phyloP scores from a whole-genome alignment of 2,329 filamentous ascomycete genomes.

The Pleoardoris graminearum region DNA sequence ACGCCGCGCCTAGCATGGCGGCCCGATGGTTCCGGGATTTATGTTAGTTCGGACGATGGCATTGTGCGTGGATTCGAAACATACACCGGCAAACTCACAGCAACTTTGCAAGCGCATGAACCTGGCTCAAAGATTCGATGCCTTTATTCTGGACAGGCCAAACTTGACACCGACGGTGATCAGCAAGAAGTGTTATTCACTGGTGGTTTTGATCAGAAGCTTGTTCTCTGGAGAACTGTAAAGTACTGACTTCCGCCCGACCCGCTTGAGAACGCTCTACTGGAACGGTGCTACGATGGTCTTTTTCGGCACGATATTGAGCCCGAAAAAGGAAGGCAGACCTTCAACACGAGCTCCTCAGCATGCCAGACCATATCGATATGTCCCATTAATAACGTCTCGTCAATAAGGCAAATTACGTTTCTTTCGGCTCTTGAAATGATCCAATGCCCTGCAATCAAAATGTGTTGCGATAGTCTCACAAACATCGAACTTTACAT shows the following conservation, averaged over 20 bases:
- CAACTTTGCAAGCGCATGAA: constrained; percentile 58
- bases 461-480: no score
- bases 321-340: no score
- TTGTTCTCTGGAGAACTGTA: constrained; percentile 58
- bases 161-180: constrained; percentile 24
- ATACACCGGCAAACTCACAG: constrained; percentile 60
- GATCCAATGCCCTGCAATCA: no score
- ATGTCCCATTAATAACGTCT: no score
- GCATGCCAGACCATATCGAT: no score
- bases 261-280: no score
- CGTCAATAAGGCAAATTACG: no score
- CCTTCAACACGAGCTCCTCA: no score
- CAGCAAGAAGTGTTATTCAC: constrained; percentile 59
- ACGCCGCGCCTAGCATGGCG: constrained; percentile 65
- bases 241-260: not conserved
- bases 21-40: constrained; percentile 63
- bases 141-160: constrained; percentile 58
- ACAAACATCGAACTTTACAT: no score
- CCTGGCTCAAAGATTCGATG: constrained; percentile 61
- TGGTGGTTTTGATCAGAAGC: constrained; percentile 65
- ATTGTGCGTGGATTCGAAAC: constrained; percentile 63
- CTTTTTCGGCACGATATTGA: not conserved
- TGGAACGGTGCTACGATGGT: not conserved
- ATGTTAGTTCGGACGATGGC: constrained; percentile 68
- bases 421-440: no score